Base-by-base conservation (phyloP, 202 grass and related monocot species). In the Brachypodium distachyon region DNA sequence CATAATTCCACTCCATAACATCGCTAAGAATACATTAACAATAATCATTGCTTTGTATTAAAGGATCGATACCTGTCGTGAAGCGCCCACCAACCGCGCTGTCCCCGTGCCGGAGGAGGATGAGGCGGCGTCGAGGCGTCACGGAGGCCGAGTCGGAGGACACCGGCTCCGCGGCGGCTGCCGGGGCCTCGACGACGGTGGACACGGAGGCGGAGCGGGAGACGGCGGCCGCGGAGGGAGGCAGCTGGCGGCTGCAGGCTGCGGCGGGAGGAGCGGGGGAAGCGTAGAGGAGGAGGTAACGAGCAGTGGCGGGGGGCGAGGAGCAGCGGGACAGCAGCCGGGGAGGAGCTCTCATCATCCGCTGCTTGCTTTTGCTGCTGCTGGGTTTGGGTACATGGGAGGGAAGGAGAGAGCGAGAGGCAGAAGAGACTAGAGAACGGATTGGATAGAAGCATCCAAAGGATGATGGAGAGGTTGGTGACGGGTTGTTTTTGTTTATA, bases 71-170 rank as follows among this genome's bases (percentile, higher is more conserved):
- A 98, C 95, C 91, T 81, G 25, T 92, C 1, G 85, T 92, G 85
- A 84, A 77, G 77, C 95, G 87, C 4, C 70, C 82, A 0, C 87
- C 65, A 1, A 81, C 59, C 4, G 78, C 62, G 77, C 95, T 98
- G 33, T 94, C 95, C 11, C 86, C 89, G 73, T 94, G 95, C 21
- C 91, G 91, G 54, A 94, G 95, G 48, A 94, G 91, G 74, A 98
- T 88, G 46, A 98, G 80, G 26, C 87, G 89, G 14, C 91, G 91
- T 53, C 85, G 82, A 43, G 37, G 82, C 47, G 48, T 12, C 14
- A 54, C 11, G 3, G 79, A 18, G 47, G 32, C 9, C 29, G 48
- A 18, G 21, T 79, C 61, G 37, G 40, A 29, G 4, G 51, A 23
- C 22, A 46, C 67, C n/a, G 57, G 39, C 32, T 80, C 81, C 29